Base-by-base conservation (phyloP, 2,329 filamentous ascomycete genomes). In the Myriosclerotinia curreyana region DNA sequence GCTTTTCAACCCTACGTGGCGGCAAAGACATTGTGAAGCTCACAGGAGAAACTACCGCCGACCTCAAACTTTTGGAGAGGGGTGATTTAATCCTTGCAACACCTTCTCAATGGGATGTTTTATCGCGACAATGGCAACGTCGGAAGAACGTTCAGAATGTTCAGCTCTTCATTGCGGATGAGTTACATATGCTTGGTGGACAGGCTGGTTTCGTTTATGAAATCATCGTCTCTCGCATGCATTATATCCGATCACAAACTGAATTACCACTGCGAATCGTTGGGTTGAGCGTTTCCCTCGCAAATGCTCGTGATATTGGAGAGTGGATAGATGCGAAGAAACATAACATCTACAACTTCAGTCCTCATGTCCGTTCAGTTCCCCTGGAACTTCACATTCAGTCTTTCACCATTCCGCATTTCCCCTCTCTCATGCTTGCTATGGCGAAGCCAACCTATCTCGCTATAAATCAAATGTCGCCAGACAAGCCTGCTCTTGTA, bases 321-420 rank as follows among this genome's bases (percentile, higher is more conserved):
- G 95, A 97, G 77, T 99, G 95, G 95, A 92, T 99, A 70, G 95
- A 96, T 69, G 95, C 94, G 9, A 96, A 88, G 76, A 98, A 97
- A 80, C 95, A 99, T 75, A 96, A 95, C 56, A 96, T 96, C 68
- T 99, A 94, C 82, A 99, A 99, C 79, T 99, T 99, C 80, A 96
- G 92, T 71, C 95, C 95, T 2, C 89, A 94, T 73, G 88, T 94
- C 66, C 88, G 96, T 64, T 90, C 92, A 1, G 86, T 97, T 22
- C 93, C 94, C 28, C 80, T 99, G 40, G 94, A 98, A 75, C 84
- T 99, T 64, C 92, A 97, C 75, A 89, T 99, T 55, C 95, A 99
- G 77, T 94, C 93, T 1, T 99, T 95, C 79, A 91, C 88, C 36
- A 96, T 96, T 66, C 92, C 96, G 54, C 96, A 99, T 75, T 97